Evolutionary conservation across 176 grass and related monocot genomes (phyloP), one percentile per base, ranked within the genome.

Genomic region (Avena eriantha): DNA sequence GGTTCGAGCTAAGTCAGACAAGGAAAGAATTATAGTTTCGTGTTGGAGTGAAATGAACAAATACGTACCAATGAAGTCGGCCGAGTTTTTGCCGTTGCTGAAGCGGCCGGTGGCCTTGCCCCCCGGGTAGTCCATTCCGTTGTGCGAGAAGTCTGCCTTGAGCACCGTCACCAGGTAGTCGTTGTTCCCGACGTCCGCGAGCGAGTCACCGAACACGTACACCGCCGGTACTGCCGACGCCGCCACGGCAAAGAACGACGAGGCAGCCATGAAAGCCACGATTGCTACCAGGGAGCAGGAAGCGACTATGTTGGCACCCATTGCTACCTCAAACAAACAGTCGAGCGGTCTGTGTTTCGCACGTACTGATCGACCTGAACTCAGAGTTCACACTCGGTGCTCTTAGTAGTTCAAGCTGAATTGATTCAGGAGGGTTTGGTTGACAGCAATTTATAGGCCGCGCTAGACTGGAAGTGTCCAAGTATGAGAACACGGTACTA

Each of bases 111-210:
- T 97, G 66, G 95, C 82, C 80, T 88, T 93, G 7, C 19, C 10
- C 6, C 95, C 93, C 0, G 89, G 89, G 84, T 88, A 97, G 76
- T 97, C 95, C 61, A 97, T 87, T 83, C 95, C 95, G 75, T 97
- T 95, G 76, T 97, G 93, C 2, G 95, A 80, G 85, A 93, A 95
- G 80, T 97, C 82, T 16, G 95, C 95, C 84, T 83, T 95, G 8
- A 97, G 91, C 1, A 97, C 81, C 10, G 90, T 90, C 41, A 91
- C 12, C 41, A 97, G 33, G 80, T 91, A 39, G 84, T 97, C 87
- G 87, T 97, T 97, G 87, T 97, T 97, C 22, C 95, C 95, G 0
- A 95, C 95, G 83, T 97, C 95, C 16, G 87, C 95, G 11, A 97
- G 83, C 15, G 95, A 97, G 89, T 97, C 95, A 19, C 95, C 95